phyloP scores from a whole-genome alignment of 2,329 filamentous ascomycete genomes.

The Mariannaea elegans region DNA sequence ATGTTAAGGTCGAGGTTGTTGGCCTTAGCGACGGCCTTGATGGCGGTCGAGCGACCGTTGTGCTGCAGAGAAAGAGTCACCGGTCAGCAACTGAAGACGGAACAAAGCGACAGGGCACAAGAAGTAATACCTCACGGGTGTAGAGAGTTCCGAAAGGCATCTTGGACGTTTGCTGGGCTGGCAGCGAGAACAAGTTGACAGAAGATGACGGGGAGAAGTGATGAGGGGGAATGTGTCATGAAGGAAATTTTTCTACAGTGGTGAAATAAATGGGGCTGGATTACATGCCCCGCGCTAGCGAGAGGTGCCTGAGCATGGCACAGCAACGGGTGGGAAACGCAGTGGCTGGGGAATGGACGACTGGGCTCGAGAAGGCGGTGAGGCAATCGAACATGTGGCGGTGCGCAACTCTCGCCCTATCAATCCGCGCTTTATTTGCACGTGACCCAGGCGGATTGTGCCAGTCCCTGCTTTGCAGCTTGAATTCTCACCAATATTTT shows the following conservation, averaged over 20 bases:
- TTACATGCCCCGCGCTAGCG: conserved; percentile 47
- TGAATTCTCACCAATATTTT: conserved; percentile 40
- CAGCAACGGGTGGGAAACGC: conserved; percentile 19
- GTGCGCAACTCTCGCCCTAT: neutral
- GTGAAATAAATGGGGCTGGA: conserved; percentile 39
- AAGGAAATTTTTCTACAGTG: conserved; percentile 46
- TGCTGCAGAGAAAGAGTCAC: conserved; percentile 61
- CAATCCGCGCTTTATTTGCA: conserved; percentile 24
- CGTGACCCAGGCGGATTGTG: conserved; percentile 36
- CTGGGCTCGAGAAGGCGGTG: neutral
- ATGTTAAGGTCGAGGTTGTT: conserved; percentile 93
- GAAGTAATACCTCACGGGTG: conserved; percentile 74
- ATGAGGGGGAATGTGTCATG: conserved; percentile 34
- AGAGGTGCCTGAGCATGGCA: conserved; percentile 37
- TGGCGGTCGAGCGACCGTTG: conserved; percentile 89
- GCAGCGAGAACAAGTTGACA: conserved; percentile 41
- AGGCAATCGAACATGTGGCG: conserved; percentile 24
- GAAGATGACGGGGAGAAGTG: conserved; percentile 30
- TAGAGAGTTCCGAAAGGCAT: conserved; percentile 99
- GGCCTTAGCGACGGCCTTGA: conserved; percentile 95
- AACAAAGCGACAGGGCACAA: conserved; percentile 26
- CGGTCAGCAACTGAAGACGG: conserved; percentile 45
- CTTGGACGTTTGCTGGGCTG: conserved; percentile 57
- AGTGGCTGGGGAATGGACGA: conserved; percentile 9
- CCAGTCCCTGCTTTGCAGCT: conserved; percentile 18